phyloP scores from a whole-genome alignment of 106 monocot genomes.

The Amphibolis antarctica region DNA sequence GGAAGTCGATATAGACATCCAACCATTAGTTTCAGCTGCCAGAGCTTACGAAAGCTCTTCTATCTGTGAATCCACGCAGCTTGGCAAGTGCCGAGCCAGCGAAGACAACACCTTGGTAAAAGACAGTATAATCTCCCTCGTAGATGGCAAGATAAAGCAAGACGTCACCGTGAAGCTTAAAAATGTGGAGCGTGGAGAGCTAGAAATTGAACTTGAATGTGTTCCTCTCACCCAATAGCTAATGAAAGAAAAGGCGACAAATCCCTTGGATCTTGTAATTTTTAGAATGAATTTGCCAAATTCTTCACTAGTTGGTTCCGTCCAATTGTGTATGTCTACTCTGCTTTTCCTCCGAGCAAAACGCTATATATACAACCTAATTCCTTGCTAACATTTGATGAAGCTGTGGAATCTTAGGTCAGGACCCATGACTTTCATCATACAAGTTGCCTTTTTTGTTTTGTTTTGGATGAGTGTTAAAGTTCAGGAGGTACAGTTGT shows the following conservation, averaged over 20 bases:
- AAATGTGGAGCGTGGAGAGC: slow-evolving; percentile 74
- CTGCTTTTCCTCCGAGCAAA: not conserved
- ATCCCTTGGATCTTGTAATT: not conserved
- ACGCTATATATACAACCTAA: not conserved
- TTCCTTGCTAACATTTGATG: not conserved
- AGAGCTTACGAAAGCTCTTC: slow-evolving; percentile 57
- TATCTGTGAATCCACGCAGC: slow-evolving; percentile 39
- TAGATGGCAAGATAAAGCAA: slow-evolving; percentile 70
- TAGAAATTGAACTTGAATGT: slow-evolving; percentile 87
- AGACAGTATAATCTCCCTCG: slow-evolving; percentile 65
- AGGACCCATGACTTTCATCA: too few species aligned
- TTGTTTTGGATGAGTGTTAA: too few species aligned
- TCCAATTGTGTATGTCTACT: not conserved
- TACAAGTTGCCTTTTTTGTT: too few species aligned
- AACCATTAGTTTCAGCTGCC: slow-evolving; percentile 61
- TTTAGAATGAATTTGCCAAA: not conserved
- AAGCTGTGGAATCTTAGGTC: too few species aligned
- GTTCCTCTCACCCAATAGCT: slow-evolving; percentile 71
- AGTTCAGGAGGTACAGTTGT: too few species aligned
- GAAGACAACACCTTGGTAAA: slow-evolving; percentile 49
- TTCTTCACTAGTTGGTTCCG: not conserved
- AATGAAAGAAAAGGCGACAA: not conserved
- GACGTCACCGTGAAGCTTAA: slow-evolving; percentile 59
- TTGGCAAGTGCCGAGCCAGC: slow-evolving; percentile 56
- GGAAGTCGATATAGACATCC: slow-evolving; percentile 86